Conservation (phyloP, 345 rosid genomes). For the Eucalyptus sp. region DNA sequence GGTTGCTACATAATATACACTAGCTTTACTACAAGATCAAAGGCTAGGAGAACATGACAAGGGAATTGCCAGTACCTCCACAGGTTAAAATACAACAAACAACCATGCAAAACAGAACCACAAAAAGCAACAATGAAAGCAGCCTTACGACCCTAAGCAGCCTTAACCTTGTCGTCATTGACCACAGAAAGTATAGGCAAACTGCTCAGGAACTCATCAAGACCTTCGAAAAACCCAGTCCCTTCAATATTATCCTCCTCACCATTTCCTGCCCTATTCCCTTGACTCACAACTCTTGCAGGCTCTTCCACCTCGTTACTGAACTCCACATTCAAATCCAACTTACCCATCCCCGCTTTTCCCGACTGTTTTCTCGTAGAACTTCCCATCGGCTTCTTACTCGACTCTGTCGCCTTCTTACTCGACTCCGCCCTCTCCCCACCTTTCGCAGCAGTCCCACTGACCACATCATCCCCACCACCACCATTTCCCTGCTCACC, state of each 20-base stretch:
- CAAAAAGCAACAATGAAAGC: constrained; percentile 6
- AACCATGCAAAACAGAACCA: constrained; percentile 8
- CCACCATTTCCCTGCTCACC: neutral
- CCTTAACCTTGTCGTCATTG: constrained; percentile 77
- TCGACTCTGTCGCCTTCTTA: neutral
- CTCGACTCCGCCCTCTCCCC: neutral
- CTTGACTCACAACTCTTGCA: constrained; percentile 20
- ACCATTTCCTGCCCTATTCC: constrained; percentile 32
- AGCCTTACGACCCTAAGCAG: constrained; percentile 43
- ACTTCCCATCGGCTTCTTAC: constrained; percentile 13
- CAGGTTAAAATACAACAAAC: constrained; percentile 2
- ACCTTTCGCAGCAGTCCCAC: neutral
- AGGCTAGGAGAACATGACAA: neutral
- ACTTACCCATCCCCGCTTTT: constrained; percentile 55
- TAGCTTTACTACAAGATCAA: neutral
- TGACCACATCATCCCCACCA: neutral
- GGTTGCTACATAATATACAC: neutral
- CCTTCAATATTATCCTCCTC: constrained; percentile 81
- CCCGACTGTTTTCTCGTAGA: constrained; percentile 35
- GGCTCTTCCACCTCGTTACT: constrained; percentile 82
- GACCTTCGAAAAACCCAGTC: constrained; percentile 83
- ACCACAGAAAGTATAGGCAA: constrained; percentile 85
- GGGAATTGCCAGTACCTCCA: neutral
- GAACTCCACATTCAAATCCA: constrained; percentile 97
- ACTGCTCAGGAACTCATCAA: constrained; percentile 90